A percentile compares a stretch with the other conserved stretches of the same genome.
phyloP scores from a whole-genome alignment of 495 filamentous ascomycete genomes.

The Penicillium odoratum region DNA sequence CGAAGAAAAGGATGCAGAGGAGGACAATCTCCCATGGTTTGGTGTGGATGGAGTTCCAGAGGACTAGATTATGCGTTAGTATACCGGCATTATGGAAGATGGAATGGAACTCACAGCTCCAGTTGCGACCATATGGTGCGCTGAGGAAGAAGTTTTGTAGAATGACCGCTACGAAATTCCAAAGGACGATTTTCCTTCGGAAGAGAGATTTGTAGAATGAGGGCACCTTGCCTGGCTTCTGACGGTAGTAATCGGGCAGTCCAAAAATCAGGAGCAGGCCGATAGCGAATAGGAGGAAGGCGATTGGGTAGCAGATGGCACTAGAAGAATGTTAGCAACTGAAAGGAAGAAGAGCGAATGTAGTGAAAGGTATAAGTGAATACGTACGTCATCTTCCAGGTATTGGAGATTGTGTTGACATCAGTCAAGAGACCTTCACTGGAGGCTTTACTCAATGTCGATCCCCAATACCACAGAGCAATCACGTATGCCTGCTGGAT shows the following conservation, averaged over 20 bases:
- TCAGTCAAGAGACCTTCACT: slow-evolving; percentile 32
- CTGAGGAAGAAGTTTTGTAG: slow-evolving; percentile 52
- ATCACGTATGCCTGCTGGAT: slow-evolving; percentile 50
- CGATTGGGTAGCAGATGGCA: slow-evolving; percentile 48
- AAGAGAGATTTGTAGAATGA: slow-evolving; percentile 50
- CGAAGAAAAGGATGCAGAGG: slow-evolving; percentile 46
- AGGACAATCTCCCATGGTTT: slow-evolving; percentile 44
- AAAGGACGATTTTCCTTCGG: slow-evolving; percentile 46
- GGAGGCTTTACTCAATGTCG: slow-evolving; percentile 37
- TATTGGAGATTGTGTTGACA: slow-evolving; percentile 36
- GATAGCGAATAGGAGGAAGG: slow-evolving; percentile 38
- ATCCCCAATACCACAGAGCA: slow-evolving; percentile 53
- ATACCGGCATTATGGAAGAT: neutral
- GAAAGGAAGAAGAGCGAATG: slow-evolving; percentile 9
- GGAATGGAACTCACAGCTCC: slow-evolving; percentile 38
- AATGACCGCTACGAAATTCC: slow-evolving; percentile 50
- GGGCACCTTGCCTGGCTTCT: slow-evolving; percentile 66
- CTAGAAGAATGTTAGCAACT: slow-evolving; percentile 16
- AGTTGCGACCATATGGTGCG: slow-evolving; percentile 51
- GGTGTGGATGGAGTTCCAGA: slow-evolving; percentile 46
- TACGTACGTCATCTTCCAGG: slow-evolving; percentile 48
- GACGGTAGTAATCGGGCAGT: slow-evolving; percentile 53
- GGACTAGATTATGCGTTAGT: slow-evolving; percentile 30
- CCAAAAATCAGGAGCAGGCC: slow-evolving; percentile 44
- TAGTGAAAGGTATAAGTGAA: too few relatives aligned